phyloP scores from a whole-genome alignment of 75 land plant species.

The Chamaecyparis obtusa region DNA sequence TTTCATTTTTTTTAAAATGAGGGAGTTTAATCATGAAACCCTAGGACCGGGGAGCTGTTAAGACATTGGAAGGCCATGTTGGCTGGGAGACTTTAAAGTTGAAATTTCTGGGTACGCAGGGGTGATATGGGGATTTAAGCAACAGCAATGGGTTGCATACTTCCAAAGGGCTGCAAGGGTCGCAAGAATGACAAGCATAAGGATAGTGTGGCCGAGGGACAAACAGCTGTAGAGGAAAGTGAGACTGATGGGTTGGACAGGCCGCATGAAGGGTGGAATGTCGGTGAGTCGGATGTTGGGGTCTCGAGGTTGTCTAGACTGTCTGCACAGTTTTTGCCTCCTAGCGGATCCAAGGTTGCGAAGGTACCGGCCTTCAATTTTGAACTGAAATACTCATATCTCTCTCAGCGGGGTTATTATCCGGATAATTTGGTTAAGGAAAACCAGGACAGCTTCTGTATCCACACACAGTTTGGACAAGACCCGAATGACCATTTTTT shows the following conservation, averaged over 20 bases:
- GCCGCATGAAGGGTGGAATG: background rate
- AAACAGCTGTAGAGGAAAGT: background rate
- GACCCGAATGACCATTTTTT: slow-evolving; percentile 68
- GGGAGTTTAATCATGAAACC: background rate
- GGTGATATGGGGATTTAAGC: background rate
- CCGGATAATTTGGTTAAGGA: slow-evolving; percentile 81
- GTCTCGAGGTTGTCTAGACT: slow-evolving; percentile 63
- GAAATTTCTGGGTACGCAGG: background rate
- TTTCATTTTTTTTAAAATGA: background rate
- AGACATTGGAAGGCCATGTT: background rate
- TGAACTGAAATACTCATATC: slow-evolving; percentile 61
- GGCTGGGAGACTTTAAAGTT: background rate
- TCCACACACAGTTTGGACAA: slow-evolving; percentile 69
- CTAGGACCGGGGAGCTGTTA: background rate
- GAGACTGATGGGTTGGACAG: slow-evolving; percentile 15
- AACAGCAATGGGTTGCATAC: background rate
- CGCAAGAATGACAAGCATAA: background rate
- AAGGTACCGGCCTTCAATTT: slow-evolving; percentile 56
- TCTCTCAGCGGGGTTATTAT: slow-evolving; percentile 82
- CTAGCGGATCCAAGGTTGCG: slow-evolving; percentile 74
- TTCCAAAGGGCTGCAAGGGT: background rate
- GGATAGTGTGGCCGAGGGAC: background rate
- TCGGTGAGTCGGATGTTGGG: slow-evolving; percentile 66
- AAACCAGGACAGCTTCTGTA: slow-evolving; percentile 81
- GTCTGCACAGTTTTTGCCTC: slow-evolving; percentile 83